Evolutionary conservation across 2,329 filamentous ascomycete species (phyloP), one percentile per base, ranked within the genome.

Genomic region (Colletotrichum caudatum): DNA sequence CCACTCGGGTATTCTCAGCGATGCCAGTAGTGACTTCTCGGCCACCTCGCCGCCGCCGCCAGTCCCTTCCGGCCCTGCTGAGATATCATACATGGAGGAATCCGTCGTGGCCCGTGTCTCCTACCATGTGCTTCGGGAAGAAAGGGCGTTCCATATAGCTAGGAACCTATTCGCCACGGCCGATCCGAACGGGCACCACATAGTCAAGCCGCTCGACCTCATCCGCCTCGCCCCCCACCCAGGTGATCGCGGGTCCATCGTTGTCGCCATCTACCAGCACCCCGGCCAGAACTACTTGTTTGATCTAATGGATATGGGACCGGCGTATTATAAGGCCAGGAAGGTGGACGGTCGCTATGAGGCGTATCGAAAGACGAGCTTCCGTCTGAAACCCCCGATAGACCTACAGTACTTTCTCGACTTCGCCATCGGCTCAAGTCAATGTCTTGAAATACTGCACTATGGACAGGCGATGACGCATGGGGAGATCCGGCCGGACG

Each of bases 391-490:
- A 23, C 85, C 88, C 23, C 88, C 89, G 48, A 90, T 96, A 54
- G 90, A 91, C 57, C 83, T 98, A 7, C 87, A 92, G 58, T 86
- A 89, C 20, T 98, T 98, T 77, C 87, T 98, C 37, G 92, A 97
- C 77, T 98, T 98, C 78, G 95, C 95, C 39, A 93, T 97, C 70
- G 95, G 95, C 33, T 93, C 95, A 1, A 90, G 93, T 7, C 90
- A 97, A 80, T 97, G 94, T 78, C 82, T 97, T 59, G 95, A 98
- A 80, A 90, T 97, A 58, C 83, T 98, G n/a, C 95, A 98, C 77
- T 94, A 98, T 81, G 91, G 93, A 11, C 89, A 95, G 69, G 92
- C 93, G 72, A 90, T 94, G 69, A 92, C 97, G 1, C 95, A 98
- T 76, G 95, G 95, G 56, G 95, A 98, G 81, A 91, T 98, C 62